Evolutionary conservation across 2,329 filamentous ascomycete genomes (phyloP), one percentile per base, ranked within the genome.

Genomic region (Simplicillium aogashimaense): DNA sequence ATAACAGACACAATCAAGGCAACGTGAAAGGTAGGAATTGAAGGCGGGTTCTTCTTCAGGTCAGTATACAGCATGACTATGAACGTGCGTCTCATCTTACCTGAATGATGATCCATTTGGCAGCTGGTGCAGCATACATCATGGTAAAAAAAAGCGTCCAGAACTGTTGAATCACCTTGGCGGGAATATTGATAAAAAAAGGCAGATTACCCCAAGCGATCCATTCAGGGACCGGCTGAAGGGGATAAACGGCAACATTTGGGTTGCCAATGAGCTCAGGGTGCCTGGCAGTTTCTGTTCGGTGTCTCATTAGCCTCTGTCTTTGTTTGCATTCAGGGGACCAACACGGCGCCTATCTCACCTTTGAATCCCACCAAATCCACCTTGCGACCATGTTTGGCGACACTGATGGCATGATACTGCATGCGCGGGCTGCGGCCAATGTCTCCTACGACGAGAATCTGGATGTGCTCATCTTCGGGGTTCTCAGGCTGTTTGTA

Each of bases 381-480:
- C 15, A 95, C 90, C 29, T 73, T 72, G 7, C 80, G 83, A 17
- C 86, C 86, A 54, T 88, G 80, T 52, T 81, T 84, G 32, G 87
- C 86, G 53, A 97, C 80, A 58, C 90, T 97, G 50, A 95, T 69
- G 15, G 90, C 90, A 72, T 98, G 92, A 53, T 98, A 97, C 57
- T 97, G 89, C 90, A 98, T 98, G 42, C 92, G 86, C 37, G 92
- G 92, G 57, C 90, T 97, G 35, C 89, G 79, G 31, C 92, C 92
- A 58, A 98, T 89, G 56, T 98, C 92, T 35, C 92, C 92, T 20
- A 98, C 74, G 14, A 98, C 92, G 13, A 98, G 72, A 39, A 98
- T 78, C 60, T 95, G 87, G 34, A 90, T 56, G 44, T 65, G 65
- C 33, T 67, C 61, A 47, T 66, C 58, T 16, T 59, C 50, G 30